phyloP scores from a whole-genome alignment of 768 basidiomycete species.

The Leccinum disarticulatum region DNA sequence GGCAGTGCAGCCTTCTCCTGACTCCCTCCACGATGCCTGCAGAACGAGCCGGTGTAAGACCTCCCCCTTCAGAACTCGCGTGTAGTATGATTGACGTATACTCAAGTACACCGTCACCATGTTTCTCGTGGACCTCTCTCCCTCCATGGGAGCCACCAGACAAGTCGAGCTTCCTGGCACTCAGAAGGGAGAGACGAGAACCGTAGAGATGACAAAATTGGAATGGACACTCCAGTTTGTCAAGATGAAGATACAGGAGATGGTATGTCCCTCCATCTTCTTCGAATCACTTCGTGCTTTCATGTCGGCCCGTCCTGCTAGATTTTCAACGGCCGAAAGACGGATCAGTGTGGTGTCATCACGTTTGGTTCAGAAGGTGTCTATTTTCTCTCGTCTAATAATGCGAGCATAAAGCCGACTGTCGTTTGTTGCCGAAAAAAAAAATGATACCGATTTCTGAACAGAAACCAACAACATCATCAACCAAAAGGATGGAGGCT shows the following conservation, averaged over 20 bases:
- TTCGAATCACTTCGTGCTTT: neutral
- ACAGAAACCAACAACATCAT: conserved; percentile 68
- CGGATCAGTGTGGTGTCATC: conserved; percentile 90
- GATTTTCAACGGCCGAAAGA: conserved; percentile 92
- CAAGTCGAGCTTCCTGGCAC: conserved; percentile 56
- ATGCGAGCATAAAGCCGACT: neutral
- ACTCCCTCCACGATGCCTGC: conserved; percentile 56
- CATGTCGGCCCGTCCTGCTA: conserved; percentile 29
- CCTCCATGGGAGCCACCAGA: conserved; percentile 73
- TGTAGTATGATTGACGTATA: conserved; percentile 2
- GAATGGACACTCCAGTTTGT: conserved; percentile 84
- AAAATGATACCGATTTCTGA: neutral
- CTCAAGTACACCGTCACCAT: conserved; percentile 79
- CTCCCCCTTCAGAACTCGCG: neutral
- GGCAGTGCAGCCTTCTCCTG: conserved; percentile 10
- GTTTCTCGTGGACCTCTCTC: conserved; percentile 87
- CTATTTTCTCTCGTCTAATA: neutral
- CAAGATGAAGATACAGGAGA: conserved; percentile 88
- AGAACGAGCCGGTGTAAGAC: conserved; percentile 75
- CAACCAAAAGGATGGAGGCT: conserved; percentile 60
- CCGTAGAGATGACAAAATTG: conserved; percentile 70
- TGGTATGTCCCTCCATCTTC: conserved; percentile 48
- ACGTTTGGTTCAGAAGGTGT: conserved; percentile 80
- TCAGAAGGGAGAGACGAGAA: conserved; percentile 48
- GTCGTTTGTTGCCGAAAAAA: neutral